A percentile compares a stretch with the other conserved stretches of the same genome.
These are phyloP conservation scores for Arabidopsis lyrata DNA, from an alignment of 441 rosid species.

Conservation along the genomic window DNA sequence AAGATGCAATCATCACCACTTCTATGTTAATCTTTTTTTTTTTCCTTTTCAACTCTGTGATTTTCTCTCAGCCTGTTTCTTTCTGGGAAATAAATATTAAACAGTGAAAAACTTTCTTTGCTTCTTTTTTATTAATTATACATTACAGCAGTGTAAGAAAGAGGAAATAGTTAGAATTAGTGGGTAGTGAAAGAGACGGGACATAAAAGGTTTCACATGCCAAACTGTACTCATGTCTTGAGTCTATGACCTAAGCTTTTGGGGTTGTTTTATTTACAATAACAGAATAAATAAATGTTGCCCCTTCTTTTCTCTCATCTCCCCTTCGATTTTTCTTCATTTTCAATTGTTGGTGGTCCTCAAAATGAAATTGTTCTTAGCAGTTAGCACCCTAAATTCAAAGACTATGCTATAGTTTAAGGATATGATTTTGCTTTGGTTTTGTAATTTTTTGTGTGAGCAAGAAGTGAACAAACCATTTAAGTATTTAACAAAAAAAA, in stretches of 20 bases:
- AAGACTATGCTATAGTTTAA: constrained; percentile 13
- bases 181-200: constrained; percentile 45
- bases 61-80: not conserved
- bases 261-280: constrained; percentile 27
- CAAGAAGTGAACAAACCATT: constrained; percentile 7
- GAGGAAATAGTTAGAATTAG: constrained; percentile 35
- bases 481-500: not conserved
- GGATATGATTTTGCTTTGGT: constrained; percentile 9
- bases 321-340: not conserved
- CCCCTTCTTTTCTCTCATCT: constrained; percentile 10
- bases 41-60: constrained; percentile 7
- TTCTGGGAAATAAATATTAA: too few relatives aligned
- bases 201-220: constrained; percentile 46
- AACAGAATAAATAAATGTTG: constrained; percentile 10
- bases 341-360: not conserved
- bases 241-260: constrained; percentile 24
- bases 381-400: not conserved
- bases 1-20: constrained; percentile 25
- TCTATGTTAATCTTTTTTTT: constrained; percentile 19
- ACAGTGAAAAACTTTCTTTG: too few relatives aligned
- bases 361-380: not conserved
- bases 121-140: not conserved
- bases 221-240: constrained; percentile 39
- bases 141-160: constrained; percentile 34
- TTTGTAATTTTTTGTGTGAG: not conserved